Evolutionary conservation across 352 stramenopile species (phyloP).

Genomic region (Phytopythium kandeliae): DNA sequence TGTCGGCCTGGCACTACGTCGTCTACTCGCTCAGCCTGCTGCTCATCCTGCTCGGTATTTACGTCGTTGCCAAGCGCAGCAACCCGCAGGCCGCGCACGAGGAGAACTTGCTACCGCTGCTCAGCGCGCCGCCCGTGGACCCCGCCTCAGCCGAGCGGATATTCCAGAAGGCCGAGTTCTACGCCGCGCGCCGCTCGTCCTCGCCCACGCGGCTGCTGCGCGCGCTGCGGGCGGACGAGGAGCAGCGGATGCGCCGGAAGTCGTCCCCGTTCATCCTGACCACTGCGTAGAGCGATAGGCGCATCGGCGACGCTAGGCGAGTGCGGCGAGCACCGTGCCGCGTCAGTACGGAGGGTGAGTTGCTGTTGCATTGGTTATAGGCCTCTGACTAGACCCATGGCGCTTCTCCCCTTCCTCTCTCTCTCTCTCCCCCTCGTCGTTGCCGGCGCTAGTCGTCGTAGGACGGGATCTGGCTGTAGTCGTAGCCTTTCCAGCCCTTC

Average conservation of each 20-base stretch:
- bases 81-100: conserved; percentile 28
- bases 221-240: conserved; percentile 3
- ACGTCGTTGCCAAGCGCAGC: conserved; percentile 56
- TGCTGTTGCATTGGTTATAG: too few species aligned
- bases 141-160: conserved; percentile 40
- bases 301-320: too few species aligned
- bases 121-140: conserved; percentile 41
- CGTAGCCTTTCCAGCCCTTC: conserved; percentile 82
- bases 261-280: conserved; percentile 1
- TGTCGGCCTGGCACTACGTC: conserved; percentile 62
- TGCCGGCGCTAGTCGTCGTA: conserved; percentile 66
- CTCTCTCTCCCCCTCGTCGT: too few species aligned
- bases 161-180: conserved; percentile 52
- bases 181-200: conserved; percentile 27
- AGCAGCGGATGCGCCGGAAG: background rate
- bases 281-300: background rate
- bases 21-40: conserved; percentile 67
- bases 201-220: conserved; percentile 17
- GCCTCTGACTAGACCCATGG: too few species aligned
- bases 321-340: too few species aligned
- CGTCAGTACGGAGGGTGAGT: too few species aligned
- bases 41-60: conserved; percentile 70
- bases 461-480: conserved; percentile 80
- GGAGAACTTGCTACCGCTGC: conserved; percentile 50
- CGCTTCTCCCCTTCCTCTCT: too few species aligned